Base-by-base conservation (phyloP, 2,329 filamentous ascomycete genomes). In the Ceratocystis alfenasii region DNA sequence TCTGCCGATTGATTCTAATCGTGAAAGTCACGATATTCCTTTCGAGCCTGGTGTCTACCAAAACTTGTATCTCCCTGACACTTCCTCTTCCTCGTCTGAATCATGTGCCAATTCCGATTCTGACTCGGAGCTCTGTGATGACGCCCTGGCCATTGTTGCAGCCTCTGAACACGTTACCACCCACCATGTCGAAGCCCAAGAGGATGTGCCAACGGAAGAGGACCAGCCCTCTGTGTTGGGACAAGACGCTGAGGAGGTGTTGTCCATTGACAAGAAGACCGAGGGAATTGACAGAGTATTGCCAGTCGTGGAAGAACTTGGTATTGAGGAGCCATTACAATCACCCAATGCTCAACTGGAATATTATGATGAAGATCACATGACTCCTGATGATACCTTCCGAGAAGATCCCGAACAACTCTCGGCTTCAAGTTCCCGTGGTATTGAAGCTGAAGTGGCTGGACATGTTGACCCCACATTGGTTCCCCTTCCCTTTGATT, bases 51-150 rank as follows among this genome's bases (percentile, higher is more conserved):
- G 17, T n/a, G 17, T 8, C 15, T 59, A 41, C 28, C 33, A 15
- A 10, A 2, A n/a, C 55, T 33, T 59, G 12, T 30, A 17, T 59
- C 28, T 59, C 12, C 33, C 55, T 10, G 55, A 59, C 5, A 33
- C 28, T 2, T 59, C 55, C 15, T 28, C 30, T 28, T 59, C 55
- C 0, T 28, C 30, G 17, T 36, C 28, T 28, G 28, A 36, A 36
- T 59, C 55, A 59, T 59, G 2, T 41, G 36, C 36, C 7, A 28
- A 59, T 4, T 59, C 53, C 2, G 53, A 59, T 30, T 59, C 55
- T 17, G 55, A 59, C 17, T n/a, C 30, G 5, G 60, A 62, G 25
- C 60, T 45, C 28, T 62, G 36, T 6, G 60, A 46, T n/a, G 60
- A 48, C 15, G 60, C 28, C 25, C 2, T 36, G 17, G 55, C 55